Percentiles rank a stretch among this genome's conserved stretches.
Evolutionary conservation across 2,329 filamentous ascomycete species (phyloP).

Genomic region (Beauveria pseudobassiana): DNA sequence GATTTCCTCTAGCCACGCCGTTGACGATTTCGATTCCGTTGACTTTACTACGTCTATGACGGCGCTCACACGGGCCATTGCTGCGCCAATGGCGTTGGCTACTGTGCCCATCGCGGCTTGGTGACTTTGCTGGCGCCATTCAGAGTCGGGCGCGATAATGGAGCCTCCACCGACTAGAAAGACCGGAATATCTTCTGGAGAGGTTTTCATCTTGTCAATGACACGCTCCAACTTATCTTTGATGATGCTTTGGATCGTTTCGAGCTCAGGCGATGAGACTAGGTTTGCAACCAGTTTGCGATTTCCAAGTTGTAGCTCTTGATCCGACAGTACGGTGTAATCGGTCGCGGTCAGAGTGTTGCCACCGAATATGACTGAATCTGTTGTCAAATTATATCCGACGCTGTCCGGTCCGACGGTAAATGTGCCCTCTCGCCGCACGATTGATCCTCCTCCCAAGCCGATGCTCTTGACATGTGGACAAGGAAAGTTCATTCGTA

Average conservation of each 20-base stretch:
- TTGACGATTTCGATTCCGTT: constrained; percentile 32
- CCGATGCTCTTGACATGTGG: constrained; percentile 54
- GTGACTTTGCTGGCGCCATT: constrained; percentile 48
- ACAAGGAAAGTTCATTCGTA: constrained; percentile 53
- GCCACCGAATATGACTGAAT: constrained; percentile 51
- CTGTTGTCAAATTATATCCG: constrained; percentile 46
- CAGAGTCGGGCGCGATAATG: constrained; percentile 48
- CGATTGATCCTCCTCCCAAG: constrained; percentile 50
- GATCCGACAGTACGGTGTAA: constrained; percentile 31
- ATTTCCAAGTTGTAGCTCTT: constrained; percentile 33
- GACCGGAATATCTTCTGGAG: constrained; percentile 50
- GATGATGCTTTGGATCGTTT: constrained; percentile 31
- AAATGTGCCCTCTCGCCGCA: constrained; percentile 31
- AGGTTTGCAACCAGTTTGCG: constrained; percentile 25
- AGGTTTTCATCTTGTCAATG: constrained; percentile 57
- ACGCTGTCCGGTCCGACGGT: constrained; percentile 56
- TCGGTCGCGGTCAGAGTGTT: constrained; percentile 53
- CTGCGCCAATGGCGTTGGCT: constrained; percentile 59
- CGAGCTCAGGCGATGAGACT: constrained; percentile 26
- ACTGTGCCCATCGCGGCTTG: constrained; percentile 51
- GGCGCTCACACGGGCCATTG: constrained; percentile 51
- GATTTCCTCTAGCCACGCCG: constrained; percentile 31
- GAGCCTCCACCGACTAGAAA: constrained; percentile 58
- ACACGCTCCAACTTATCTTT: constrained; percentile 46
- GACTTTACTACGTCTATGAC: constrained; percentile 44